These are phyloP conservation scores for Epichloe elymi DNA, from an alignment of 2,329 filamentous ascomycete species.

Conservation along the genomic window DNA sequence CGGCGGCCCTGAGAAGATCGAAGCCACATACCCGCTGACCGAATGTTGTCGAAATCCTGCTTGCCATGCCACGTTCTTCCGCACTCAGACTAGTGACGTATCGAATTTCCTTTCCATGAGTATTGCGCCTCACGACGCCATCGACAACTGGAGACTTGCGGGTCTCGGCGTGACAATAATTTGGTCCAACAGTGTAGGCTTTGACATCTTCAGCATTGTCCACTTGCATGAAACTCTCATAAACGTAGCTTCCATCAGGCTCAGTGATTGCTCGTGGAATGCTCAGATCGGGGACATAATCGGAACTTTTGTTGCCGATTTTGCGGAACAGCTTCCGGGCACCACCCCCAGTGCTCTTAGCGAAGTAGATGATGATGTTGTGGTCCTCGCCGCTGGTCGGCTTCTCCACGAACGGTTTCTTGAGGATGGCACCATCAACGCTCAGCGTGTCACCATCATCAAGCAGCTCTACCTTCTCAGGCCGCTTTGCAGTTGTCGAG, in stretches of 20 bases:
- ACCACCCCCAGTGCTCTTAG: slow-evolving; percentile 78
- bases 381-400: slow-evolving; percentile 97
- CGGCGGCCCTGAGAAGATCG: slow-evolving; percentile 75
- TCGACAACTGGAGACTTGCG: slow-evolving; percentile 96
- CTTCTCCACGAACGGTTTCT: slow-evolving; percentile 96
- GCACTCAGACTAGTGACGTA: slow-evolving; percentile 78
- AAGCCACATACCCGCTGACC: slow-evolving; percentile 94
- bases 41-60: slow-evolving; percentile 81
- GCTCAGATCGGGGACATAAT: slow-evolving; percentile 67
- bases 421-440: slow-evolving; percentile 70
- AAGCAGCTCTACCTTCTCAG: slow-evolving; percentile 67
- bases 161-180: slow-evolving; percentile 93
- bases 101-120: slow-evolving; percentile 90
- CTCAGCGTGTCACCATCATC: slow-evolving; percentile 79
- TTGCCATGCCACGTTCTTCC: slow-evolving; percentile 74
- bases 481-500: slow-evolving; percentile 47
- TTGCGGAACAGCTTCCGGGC: slow-evolving; percentile 90
- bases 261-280: slow-evolving; percentile 74
- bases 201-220: slow-evolving; percentile 98
- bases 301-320: slow-evolving; percentile 97
- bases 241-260: slow-evolving; percentile 73
- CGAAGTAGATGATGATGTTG: slow-evolving; percentile 97
- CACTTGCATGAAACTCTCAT: slow-evolving; percentile 92
- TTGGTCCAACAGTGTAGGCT: slow-evolving; percentile 88
- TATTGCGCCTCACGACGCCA: slow-evolving; percentile 88